phyloP scores from a whole-genome alignment of 768 basidiomycete genomes.

The Trametes meyenii region DNA sequence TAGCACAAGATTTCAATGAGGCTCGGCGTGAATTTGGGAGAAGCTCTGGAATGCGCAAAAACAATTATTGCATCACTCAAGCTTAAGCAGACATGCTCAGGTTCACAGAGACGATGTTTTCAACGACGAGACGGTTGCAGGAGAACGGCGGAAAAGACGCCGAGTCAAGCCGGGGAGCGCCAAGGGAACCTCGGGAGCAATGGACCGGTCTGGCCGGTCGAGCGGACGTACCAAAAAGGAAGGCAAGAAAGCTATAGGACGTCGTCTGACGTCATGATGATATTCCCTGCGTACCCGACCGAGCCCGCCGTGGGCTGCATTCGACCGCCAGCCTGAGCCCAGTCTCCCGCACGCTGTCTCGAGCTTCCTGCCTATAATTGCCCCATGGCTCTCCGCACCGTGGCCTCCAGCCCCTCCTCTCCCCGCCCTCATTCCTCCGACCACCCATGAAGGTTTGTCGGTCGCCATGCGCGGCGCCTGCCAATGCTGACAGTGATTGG shows the following conservation, averaged over 20 bases:
- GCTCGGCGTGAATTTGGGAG: too few relatives aligned
- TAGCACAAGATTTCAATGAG: too few relatives aligned
- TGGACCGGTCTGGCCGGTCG: background rate
- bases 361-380: constrained; percentile 4
- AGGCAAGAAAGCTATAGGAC: background rate
- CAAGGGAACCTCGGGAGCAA: background rate
- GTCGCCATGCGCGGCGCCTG: background rate
- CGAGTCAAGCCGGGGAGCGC: too few relatives aligned
- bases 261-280: constrained; percentile 18
- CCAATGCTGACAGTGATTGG: too few relatives aligned
- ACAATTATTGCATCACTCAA: too few relatives aligned
- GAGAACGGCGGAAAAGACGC: too few relatives aligned
- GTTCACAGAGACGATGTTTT: too few relatives aligned
- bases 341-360: background rate
- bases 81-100: too few relatives aligned
- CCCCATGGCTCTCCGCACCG: background rate
- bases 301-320: background rate
- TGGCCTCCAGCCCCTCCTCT: background rate
- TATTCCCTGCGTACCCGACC: constrained; percentile 5
- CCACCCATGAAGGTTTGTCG: constrained; percentile 5
- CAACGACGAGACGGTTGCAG: too few relatives aligned
- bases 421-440: background rate
- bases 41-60: too few relatives aligned
- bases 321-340: background rate
- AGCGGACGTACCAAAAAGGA: background rate